Percentiles rank a stretch among this genome's conserved stretches.
Conservation (phyloP, 768 basidiomycete genomes). For the Rhizopogon vulgaris region DNA sequence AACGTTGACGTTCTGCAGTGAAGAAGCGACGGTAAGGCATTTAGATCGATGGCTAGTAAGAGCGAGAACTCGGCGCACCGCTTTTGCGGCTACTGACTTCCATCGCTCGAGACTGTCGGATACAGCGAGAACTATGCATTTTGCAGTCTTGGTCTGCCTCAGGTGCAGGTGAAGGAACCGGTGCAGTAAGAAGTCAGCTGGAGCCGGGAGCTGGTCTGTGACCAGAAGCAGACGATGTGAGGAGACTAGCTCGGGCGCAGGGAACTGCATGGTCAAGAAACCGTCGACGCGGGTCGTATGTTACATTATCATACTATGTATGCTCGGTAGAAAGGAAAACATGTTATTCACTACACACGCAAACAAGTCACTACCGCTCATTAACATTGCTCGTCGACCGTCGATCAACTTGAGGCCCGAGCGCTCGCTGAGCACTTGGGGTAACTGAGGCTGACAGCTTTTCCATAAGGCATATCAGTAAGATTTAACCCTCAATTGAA, state of each 20-base stretch:
- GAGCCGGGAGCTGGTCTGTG: constrained; percentile 64
- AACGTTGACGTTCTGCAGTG: constrained; percentile 27
- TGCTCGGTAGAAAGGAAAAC: neutral
- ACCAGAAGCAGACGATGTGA: constrained; percentile 52
- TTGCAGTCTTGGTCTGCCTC: constrained; percentile 34
- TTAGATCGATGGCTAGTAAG: neutral
- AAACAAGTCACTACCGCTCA: neutral
- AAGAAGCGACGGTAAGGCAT: neutral
- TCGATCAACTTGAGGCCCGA: too few species aligned
- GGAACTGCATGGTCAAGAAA: constrained; percentile 34
- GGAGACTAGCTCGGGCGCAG: constrained; percentile 45
- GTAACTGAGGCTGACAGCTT: neutral
- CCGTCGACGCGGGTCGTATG: neutral
- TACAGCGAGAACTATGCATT: constrained; percentile 49
- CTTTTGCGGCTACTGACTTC: constrained; percentile 57
- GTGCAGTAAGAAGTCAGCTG: constrained; percentile 71
- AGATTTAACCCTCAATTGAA: neutral
- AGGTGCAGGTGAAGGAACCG: constrained; percentile 44
- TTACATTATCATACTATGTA: neutral
- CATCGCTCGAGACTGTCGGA: constrained; percentile 53
- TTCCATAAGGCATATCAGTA: neutral
- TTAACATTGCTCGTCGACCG: too few species aligned
- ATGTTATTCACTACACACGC: neutral
- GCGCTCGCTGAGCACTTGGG: neutral
- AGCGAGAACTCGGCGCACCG: constrained; percentile 37